Percentiles rank a stretch among this genome's conserved stretches.
Evolutionary conservation across 106 monocot genomes (phyloP).

Genomic region (Acorus calamus): DNA sequence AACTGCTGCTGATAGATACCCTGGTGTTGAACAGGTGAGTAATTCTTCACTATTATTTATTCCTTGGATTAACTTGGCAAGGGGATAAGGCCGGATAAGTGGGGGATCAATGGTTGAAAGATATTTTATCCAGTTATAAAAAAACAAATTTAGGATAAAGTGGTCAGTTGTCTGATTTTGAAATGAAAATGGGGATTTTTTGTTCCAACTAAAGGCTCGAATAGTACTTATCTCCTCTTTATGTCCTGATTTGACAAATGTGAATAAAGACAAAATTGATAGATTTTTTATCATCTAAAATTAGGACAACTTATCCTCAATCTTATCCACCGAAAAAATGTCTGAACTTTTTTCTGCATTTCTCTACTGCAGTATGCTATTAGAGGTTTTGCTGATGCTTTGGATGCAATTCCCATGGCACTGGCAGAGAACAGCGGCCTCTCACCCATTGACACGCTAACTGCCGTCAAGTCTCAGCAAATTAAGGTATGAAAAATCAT

Average conservation of each 20-base stretch:
- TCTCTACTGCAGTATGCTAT: conserved; percentile 61
- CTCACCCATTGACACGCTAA: conserved; percentile 79
- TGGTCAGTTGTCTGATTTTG: too few species aligned
- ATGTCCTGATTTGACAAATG: too few species aligned
- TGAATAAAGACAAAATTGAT: too few species aligned
- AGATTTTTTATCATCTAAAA: too few species aligned
- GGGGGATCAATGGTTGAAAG: too few species aligned
- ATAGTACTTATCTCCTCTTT: too few species aligned
- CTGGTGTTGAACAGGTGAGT: conserved; percentile 90
- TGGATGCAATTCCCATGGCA: conserved; percentile 85
- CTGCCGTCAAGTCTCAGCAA: conserved; percentile 87
- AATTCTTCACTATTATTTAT: neutral
- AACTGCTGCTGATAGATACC: conserved; percentile 75
- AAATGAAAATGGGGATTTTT: too few species aligned
- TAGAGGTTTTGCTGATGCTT: conserved; percentile 88
- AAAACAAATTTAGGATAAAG: too few species aligned
- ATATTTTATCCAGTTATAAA: too few species aligned
- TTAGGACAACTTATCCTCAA: too few species aligned
- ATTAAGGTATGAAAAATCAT: conserved; percentile 46
- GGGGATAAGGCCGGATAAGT: too few species aligned
- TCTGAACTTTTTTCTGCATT: neutral
- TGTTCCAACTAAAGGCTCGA: too few species aligned
- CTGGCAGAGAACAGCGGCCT: conserved; percentile 92
- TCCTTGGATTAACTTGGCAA: neutral
- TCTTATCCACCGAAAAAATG: neutral